Percentiles rank a stretch among this genome's conserved stretches.
phyloP scores from a whole-genome alignment of 2,329 filamentous ascomycete genomes.

The Juglanconis oblonga region DNA sequence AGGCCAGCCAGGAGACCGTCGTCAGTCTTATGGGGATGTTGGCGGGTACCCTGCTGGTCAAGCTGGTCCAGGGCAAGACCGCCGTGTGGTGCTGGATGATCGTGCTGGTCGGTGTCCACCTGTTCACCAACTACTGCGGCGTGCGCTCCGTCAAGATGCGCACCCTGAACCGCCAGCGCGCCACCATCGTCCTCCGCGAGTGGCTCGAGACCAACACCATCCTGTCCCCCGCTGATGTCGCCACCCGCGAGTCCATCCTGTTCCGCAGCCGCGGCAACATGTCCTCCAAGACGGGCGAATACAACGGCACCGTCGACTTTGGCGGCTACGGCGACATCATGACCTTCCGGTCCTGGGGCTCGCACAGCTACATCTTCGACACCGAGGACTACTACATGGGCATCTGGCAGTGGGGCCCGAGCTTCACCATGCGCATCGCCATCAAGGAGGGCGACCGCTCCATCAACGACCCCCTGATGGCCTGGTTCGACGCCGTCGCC shows the following conservation, averaged over 20 bases:
- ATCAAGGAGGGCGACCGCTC: slow-evolving; percentile 55
- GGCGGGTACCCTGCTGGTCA: slow-evolving; percentile 77
- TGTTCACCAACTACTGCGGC: slow-evolving; percentile 81
- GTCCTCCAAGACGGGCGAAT: slow-evolving; percentile 35
- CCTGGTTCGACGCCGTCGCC: slow-evolving; percentile 41
- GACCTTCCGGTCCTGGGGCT: slow-evolving; percentile 28
- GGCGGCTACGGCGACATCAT: slow-evolving; percentile 39
- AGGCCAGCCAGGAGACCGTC: slow-evolving; percentile 92
- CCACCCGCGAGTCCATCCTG: slow-evolving; percentile 64
- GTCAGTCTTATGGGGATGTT: slow-evolving; percentile 87
- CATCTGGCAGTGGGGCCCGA: slow-evolving; percentile 42
- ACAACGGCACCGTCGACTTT: slow-evolving; percentile 31
- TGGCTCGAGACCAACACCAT: slow-evolving; percentile 50
- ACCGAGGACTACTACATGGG: slow-evolving; percentile 61
- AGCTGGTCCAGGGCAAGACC: slow-evolving; percentile 64
- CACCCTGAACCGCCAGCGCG: slow-evolving; percentile 81
- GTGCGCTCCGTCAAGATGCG: slow-evolving; percentile 82
- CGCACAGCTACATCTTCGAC: slow-evolving; percentile 33
- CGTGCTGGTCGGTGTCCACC: slow-evolving; percentile 69
- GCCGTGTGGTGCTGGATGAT: slow-evolving; percentile 75
- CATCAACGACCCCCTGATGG: slow-evolving; percentile 27
- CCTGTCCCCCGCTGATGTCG: slow-evolving; percentile 64
- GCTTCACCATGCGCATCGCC: slow-evolving; percentile 50
- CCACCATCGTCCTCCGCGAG: slow-evolving; percentile 70
- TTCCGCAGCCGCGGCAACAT: slow-evolving; percentile 45